Percentiles rank a stretch among this genome's conserved stretches.
These are phyloP conservation scores for Tuber calosporum DNA, from an alignment of 495 filamentous ascomycete species.

Conservation along the genomic window DNA sequence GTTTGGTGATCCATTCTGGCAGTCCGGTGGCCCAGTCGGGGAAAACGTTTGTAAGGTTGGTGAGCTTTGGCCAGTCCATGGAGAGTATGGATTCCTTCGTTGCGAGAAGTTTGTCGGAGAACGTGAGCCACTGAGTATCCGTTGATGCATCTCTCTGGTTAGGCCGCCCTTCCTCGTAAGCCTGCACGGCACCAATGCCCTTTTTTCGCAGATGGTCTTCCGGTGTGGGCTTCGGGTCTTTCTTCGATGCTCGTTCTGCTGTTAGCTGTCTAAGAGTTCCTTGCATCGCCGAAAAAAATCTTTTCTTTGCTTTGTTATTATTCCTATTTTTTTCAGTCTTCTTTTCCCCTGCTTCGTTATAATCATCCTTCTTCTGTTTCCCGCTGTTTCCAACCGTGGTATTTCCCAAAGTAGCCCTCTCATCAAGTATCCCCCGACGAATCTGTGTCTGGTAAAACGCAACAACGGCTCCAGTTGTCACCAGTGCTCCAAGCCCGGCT, in stretches of 20 bases:
- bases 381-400: not conserved
- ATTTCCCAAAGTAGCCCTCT: not conserved
- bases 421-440: slow-evolving; percentile 10
- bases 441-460: slow-evolving; percentile 30
- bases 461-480: slow-evolving; percentile 28
- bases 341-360: not conserved
- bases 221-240: slow-evolving; percentile 3
- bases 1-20: slow-evolving; percentile 70
- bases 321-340: slow-evolving; percentile 7
- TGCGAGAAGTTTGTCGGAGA: slow-evolving; percentile 29
- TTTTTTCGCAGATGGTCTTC: slow-evolving; percentile 8
- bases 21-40: slow-evolving; percentile 75
- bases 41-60: slow-evolving; percentile 46
- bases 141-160: slow-evolving; percentile 16
- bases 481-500: slow-evolving; percentile 30
- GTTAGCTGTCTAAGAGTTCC: slow-evolving; percentile 10
- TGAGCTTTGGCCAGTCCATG: slow-evolving; percentile 32
- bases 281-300: not conserved
- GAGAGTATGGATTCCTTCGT: slow-evolving; percentile 35
- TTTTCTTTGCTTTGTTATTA: slow-evolving; percentile 3
- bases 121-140: slow-evolving; percentile 39
- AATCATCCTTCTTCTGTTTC: slow-evolving; percentile 3
- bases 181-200: slow-evolving; percentile 3
- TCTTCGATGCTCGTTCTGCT: slow-evolving; percentile 13
- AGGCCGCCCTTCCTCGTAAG: not conserved